These are phyloP conservation scores for Aspergillus sergii DNA, from an alignment of 2,329 filamentous ascomycete species.

Conservation along the genomic window DNA sequence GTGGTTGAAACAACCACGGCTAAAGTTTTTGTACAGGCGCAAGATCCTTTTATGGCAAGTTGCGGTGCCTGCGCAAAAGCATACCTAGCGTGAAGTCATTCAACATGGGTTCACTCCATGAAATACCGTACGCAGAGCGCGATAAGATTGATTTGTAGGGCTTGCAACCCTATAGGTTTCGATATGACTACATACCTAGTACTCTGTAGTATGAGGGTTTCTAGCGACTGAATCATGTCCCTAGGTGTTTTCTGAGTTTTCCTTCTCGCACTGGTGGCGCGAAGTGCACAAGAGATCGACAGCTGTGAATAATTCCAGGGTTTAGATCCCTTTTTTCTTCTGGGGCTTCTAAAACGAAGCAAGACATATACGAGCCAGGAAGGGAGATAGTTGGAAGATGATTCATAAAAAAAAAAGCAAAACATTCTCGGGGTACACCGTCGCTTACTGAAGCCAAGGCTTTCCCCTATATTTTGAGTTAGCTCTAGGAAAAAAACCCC, in stretches of 20 bases:
- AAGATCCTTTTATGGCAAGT: not conserved
- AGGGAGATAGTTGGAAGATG: not conserved
- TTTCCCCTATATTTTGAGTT: too few species aligned
- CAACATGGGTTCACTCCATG: not conserved
- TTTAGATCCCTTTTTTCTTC: not conserved
- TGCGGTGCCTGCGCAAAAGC: not conserved
- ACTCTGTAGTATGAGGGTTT: not conserved
- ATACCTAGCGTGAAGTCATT: not conserved
- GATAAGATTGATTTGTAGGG: not conserved
- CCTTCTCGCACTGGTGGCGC: not conserved
- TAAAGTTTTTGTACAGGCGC: not conserved
- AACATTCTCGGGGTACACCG: not conserved
- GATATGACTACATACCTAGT: not conserved
- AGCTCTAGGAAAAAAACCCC: too few species aligned
- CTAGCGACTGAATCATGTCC: not conserved
- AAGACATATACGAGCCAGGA: not conserved
- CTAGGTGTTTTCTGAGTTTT: not conserved
- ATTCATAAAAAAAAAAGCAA: not conserved
- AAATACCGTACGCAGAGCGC: not conserved
- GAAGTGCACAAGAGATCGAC: not conserved
- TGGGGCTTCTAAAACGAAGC: not conserved
- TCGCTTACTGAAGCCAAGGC: too few species aligned
- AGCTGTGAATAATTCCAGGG: not conserved
- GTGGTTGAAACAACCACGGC: not conserved
- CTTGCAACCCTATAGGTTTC: not conserved